Base-by-base conservation (phyloP, 768 basidiomycete genomes). In the Serendipita sp. region DNA sequence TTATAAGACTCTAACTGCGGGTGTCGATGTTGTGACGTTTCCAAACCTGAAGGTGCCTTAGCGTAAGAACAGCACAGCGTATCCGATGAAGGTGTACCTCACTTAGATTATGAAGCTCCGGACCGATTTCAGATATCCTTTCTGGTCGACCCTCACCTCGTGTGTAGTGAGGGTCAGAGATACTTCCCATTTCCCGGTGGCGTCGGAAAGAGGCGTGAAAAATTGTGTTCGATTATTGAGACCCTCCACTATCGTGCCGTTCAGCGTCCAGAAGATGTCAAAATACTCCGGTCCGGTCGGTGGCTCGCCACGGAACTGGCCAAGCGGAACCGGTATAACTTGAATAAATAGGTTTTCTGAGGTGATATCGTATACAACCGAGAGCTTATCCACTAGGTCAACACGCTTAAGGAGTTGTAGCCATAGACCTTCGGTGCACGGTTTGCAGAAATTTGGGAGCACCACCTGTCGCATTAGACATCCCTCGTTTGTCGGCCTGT, bases 401-500 rank as follows among this genome's bases (percentile, higher is more conserved):
- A 89, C 74, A 41, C 79, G 79, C 47, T 73, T 72, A 5, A 89
- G 77, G 24, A 89, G 80, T 16, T 81, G 77, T 54, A 81, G 73
- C 88, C 89, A 90, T 37, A 90, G 81, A 3, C 80, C 86, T 68
- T 90, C 89, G 13, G 80, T 69, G 70, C 89, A 91, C 62, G 81
- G 83, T 67, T 77, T 82, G 77, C 89, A 90, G 71, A 90, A 86
- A 70, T 86, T 81, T 64, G 86, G 83, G 0, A 80, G 78, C 34
- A 80, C 83, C 46, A 88, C 84, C 63, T 76, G 75, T 46, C 89
- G 86, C 89, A 91, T 90, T 54, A 90, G 81, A 71, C 89, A 90
- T 71, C 84, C 86, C 66, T 88, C 84, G 68, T 89, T 88, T 2
- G 88, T 90, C 2, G 89, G 89, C n/a, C 89, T 81, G 73, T 86